Percentiles rank a stretch among this genome's conserved stretches.
Conservation (phyloP, 2,329 filamentous ascomycete species). For the Aspergillus udagawae region DNA sequence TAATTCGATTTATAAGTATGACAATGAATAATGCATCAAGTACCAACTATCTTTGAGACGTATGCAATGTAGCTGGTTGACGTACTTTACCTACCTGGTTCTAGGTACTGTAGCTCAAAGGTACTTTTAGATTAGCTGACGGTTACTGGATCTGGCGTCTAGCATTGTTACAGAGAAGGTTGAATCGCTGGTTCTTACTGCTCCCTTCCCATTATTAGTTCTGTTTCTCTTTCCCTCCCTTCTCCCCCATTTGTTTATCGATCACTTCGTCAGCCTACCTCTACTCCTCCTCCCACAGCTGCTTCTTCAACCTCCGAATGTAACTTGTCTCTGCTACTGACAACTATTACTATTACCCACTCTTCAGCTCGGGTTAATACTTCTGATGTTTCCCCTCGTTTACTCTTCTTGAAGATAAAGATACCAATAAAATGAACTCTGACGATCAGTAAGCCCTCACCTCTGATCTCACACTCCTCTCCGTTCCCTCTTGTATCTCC, state of each 20-base stretch:
- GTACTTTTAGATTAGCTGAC: neutral
- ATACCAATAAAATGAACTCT: slow-evolving; percentile 15
- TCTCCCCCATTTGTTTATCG: slow-evolving; percentile 2
- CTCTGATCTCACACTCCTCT: slow-evolving; percentile 8
- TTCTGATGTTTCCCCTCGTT: neutral
- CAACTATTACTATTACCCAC: neutral
- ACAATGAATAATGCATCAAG: too few relatives aligned
- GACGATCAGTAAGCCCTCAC: slow-evolving; percentile 19
- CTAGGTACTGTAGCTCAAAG: neutral
- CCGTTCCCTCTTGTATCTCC: slow-evolving; percentile 7
- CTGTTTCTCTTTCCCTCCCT: slow-evolving; percentile 2
- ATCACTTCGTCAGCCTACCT: neutral
- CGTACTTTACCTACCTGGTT: neutral
- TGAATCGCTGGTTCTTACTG: neutral
- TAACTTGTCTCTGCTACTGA: slow-evolving; percentile 5
- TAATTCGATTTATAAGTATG: neutral
- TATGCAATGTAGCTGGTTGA: neutral
- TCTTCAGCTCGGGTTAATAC: neutral
- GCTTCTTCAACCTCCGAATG: slow-evolving; percentile 21
- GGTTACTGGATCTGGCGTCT: neutral
- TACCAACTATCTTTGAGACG: neutral
- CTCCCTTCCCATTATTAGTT: slow-evolving; percentile 2
- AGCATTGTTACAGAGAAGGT: neutral
- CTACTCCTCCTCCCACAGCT: neutral
- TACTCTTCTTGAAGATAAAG: neutral